Evolutionary conservation across 2,329 filamentous ascomycete genomes (phyloP), one percentile per base, ranked within the genome.

Genomic region (Colletotrichum truncatum): DNA sequence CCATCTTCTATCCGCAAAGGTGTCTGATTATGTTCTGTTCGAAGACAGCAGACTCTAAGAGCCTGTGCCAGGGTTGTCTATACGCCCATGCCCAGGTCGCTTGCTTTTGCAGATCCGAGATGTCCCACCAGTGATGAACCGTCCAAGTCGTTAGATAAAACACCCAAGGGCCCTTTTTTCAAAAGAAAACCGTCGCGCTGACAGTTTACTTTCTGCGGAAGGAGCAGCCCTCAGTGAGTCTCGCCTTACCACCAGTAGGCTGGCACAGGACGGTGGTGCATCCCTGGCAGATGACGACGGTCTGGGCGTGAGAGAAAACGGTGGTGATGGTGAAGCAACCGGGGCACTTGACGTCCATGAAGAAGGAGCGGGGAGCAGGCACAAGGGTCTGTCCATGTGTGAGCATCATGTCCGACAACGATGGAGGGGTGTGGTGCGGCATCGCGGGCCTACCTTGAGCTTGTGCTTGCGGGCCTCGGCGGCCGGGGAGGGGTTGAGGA

Each of bases 291-390:
- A 98, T 97, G 84, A 99, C 96, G 83, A 99, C 96, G 82, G 96
- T 99, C 90, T 99, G 96, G 84, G 96, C 96, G 90, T 99, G 96
- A 72, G 95, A 98, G 93, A 98, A 99, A 85, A 99, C 96, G 84
- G 96, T 99, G 84, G 96, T 99, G 90, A 99, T 99, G 84, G 94
- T 98, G 92, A 98, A 99, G 93, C 96, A 99, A 80, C 96, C 96
- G 82, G 96, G 96, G 93, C 96, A 99, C 92, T 99, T 99, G 89
- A 99, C 96, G 83, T 99, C 96, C 96, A 99, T 99, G 93, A 99
- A 99, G 93, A 98, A 99, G 75, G 95, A 98, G 83, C 96, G 93
- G 78, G 96, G 96, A 73, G 89, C 91, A 78, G 96, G 96, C 81
- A 99, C 96, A 78, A 99, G 93, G 75, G 89, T 94, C 94, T 97